These are phyloP conservation scores for Crinitomyces ghanaensis DNA, from an alignment of 805 yeast species.

Conservation along the genomic window DNA sequence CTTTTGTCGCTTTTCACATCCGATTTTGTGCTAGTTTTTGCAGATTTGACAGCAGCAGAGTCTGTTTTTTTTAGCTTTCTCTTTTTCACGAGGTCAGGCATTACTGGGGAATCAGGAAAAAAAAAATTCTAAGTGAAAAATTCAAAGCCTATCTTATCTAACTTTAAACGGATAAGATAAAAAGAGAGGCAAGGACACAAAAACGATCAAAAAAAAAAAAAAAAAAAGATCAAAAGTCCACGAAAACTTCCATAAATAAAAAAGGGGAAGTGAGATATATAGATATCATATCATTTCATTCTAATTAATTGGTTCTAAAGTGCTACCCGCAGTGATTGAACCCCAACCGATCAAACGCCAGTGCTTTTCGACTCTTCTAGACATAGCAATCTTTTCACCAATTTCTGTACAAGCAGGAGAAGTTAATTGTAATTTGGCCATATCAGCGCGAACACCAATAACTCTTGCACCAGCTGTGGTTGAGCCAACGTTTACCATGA, in stretches of 20 bases:
- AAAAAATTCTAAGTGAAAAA: too few relatives aligned
- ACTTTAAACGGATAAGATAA: too few relatives aligned
- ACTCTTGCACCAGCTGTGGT: constrained; percentile 99
- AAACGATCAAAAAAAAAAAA: too few relatives aligned
- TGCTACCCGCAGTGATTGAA: constrained; percentile 79
- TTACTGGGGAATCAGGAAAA: too few relatives aligned
- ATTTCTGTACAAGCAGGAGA: constrained; percentile 98
- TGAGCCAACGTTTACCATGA: constrained; percentile 98
- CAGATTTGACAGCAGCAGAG: too few relatives aligned
- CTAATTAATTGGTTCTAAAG: constrained; percentile 15
- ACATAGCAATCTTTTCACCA: constrained; percentile 94
- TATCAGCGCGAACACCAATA: constrained; percentile 94
- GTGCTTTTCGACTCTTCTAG: constrained; percentile 98
- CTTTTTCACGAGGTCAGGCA: too few relatives aligned
- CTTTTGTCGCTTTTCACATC: too few relatives aligned
- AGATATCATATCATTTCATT: too few relatives aligned
- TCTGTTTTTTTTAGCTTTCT: too few relatives aligned
- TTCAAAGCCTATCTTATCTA: too few relatives aligned
- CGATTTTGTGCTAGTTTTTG: too few relatives aligned
- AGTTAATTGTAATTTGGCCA: constrained; percentile 95
- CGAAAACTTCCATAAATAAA: constrained; percentile 3
- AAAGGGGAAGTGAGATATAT: neutral
- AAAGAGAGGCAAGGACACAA: too few relatives aligned
- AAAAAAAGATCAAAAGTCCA: constrained; percentile 1
- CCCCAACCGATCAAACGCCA: constrained; percentile 99